A percentile compares a stretch with the other conserved stretches of the same genome.
These are phyloP conservation scores for Dictyostelium capitatum DNA, from an alignment of 78 protist species.

Conservation along the genomic window DNA sequence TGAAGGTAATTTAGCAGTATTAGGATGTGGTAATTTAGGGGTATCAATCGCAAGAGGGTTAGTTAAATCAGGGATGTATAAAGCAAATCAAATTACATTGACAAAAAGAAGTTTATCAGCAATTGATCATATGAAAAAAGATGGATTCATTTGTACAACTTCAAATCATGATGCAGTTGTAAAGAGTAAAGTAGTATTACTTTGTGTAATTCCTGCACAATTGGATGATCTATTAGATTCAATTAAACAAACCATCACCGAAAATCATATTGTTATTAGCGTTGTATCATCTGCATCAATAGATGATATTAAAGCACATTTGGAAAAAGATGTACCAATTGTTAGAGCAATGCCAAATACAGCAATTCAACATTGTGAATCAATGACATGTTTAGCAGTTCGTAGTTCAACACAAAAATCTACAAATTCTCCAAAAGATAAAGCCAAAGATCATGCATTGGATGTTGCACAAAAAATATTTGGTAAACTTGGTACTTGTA, in stretches of 20 bases:
- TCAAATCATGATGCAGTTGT: constrained; percentile 48
- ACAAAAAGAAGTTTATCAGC: constrained; percentile 54
- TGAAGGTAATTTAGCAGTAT: constrained; percentile 16
- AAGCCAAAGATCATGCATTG: constrained; percentile 33
- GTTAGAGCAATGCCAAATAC: constrained; percentile 85
- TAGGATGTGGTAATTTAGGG: constrained; percentile 85
- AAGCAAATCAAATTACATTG: constrained; percentile 32
- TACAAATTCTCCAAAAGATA: neutral
- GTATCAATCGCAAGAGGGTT: constrained; percentile 72
- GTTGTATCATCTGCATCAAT: constrained; percentile 46
- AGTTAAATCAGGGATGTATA: constrained; percentile 33
- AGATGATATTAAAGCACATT: constrained; percentile 1
- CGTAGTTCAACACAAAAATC: neutral
- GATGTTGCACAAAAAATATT: constrained; percentile 40
- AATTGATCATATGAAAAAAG: constrained; percentile 18
- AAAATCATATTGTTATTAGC: constrained; percentile 64
- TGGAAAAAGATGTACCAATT: constrained; percentile 21
- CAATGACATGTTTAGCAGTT: constrained; percentile 81
- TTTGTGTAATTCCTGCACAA: constrained; percentile 69
- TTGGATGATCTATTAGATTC: constrained; percentile 39
- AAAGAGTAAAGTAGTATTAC: constrained; percentile 30
- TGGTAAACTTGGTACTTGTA: constrained; percentile 15
- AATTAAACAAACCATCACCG: constrained; percentile 15
- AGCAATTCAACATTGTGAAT: constrained; percentile 77
- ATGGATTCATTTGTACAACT: constrained; percentile 30